Conservation (phyloP, 2,329 filamentous ascomycete genomes). For the Ophiostoma sp. region DNA sequence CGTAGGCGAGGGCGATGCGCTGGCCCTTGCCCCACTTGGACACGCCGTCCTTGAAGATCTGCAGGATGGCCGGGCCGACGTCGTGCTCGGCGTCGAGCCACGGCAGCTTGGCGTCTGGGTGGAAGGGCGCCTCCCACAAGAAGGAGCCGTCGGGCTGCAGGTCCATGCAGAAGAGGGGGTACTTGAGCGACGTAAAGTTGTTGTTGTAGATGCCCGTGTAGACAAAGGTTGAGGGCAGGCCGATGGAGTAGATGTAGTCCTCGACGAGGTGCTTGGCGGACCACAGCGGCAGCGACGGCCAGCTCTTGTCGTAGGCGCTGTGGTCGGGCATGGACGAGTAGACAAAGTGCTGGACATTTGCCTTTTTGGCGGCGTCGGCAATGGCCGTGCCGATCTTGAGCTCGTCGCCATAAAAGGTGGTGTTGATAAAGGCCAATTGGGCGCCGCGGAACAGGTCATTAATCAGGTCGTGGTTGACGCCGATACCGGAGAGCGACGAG, state of each 20-base stretch:
- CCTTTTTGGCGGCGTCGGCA: conserved; percentile 81
- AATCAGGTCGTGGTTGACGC: conserved; percentile 69
- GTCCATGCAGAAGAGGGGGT: conserved; percentile 94
- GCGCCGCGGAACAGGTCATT: conserved; percentile 74
- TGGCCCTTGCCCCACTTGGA: conserved; percentile 69
- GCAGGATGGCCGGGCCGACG: conserved; percentile 82
- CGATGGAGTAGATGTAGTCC: conserved; percentile 78
- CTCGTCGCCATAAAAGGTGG: conserved; percentile 94
- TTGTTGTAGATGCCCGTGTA: conserved; percentile 99
- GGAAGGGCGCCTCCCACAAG: conserved; percentile 88
- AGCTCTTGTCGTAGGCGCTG: conserved; percentile 66
- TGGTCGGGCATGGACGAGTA: conserved; percentile 98
- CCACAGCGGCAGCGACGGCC: conserved; percentile 87
- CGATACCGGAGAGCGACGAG: conserved; percentile 52
- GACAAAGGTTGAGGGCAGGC: conserved; percentile 82
- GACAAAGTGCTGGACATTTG: conserved; percentile 82
- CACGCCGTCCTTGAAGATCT: conserved; percentile 91
- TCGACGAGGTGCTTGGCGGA: conserved; percentile 88
- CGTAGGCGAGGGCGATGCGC: conserved; percentile 82
- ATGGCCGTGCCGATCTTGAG: conserved; percentile 80
- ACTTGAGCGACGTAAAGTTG: conserved; percentile 90
- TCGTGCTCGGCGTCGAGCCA: conserved; percentile 98
- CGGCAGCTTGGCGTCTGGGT: conserved; percentile 79
- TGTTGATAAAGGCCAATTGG: conserved; percentile 94
- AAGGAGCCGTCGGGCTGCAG: conserved; percentile 79